Evolutionary conservation across 2,329 filamentous ascomycete species (phyloP), one percentile per base, ranked within the genome.

Genomic region (Rutstroemia sp.): DNA sequence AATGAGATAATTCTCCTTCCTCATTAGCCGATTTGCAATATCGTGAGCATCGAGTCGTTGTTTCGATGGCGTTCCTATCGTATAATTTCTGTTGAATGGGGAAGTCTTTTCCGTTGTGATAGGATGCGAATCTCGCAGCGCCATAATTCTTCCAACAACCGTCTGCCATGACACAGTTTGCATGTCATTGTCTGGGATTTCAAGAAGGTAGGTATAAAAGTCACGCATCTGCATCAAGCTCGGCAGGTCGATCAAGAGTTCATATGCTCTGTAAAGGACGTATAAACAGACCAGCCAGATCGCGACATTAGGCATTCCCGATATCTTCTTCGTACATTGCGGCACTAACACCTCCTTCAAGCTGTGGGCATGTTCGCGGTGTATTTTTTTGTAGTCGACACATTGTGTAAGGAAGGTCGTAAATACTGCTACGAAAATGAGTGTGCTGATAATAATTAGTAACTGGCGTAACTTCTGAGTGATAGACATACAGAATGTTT

Each of bases 21-120:
- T 86, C 94, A 99, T 97, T 47, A 99, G 74, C 34, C 94, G 84
- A 68, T 97, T 99, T 6, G 94, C 94, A 69, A 99, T 97, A 67
- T 96, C 94, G 66, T 96, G 90, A 10, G 94, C 94, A 71, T 96
- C 94, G 64, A 99, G 85, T 60, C 92, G 82, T 72, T 97, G 90
- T 70, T 96, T 95, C 21, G 90, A 95, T 68, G 95, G 90, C 57
- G 85, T 91, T 47, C 88, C 88, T 23, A 60, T 78, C 9, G 38
- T 27, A 58, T 81, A 82, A 61, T 78, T 80, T 58, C 81, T 78
- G 61, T 80, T 79, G 59, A 76, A 74, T 10, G 80, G 74, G n/a
- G 79, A 79, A 16, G 84, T 73, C 17, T 79, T 80, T 7, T 79
- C 76, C 1, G 82, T 82, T n/a, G 86, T 88, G 14, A 80, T 75